These are phyloP conservation scores for Vigna hirtella DNA, from an alignment of 306 rosid species.

Conservation along the genomic window DNA sequence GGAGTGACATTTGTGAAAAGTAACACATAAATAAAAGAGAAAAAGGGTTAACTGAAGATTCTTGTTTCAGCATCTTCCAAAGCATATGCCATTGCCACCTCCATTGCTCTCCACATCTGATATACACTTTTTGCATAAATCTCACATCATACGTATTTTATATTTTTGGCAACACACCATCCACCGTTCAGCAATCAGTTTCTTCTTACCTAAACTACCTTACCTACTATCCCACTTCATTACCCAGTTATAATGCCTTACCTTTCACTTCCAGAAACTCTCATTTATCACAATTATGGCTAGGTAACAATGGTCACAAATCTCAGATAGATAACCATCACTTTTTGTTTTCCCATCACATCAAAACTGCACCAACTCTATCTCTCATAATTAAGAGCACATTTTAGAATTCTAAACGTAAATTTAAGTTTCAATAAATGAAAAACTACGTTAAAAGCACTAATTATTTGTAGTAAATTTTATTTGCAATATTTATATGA, in stretches of 20 bases:
- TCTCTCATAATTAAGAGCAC: no score
- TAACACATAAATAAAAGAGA: constrained; percentile 38
- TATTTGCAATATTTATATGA: no score
- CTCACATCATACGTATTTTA: constrained; percentile 1
- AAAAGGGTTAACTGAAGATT: constrained; percentile 46
- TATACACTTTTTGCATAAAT: constrained; percentile 40
- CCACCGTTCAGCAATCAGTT: background rate
- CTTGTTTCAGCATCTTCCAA: constrained; percentile 70
- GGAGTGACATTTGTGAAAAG: constrained; percentile 48
- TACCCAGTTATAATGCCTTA: background rate
- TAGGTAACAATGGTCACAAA: no score
- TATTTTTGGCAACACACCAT: constrained; percentile 9
- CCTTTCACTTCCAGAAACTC: background rate
- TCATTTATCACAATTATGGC: no score
- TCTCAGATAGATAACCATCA: no score
- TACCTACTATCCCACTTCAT: background rate
- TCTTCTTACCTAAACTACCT: background rate
- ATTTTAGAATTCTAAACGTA: no score
- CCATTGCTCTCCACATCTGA: constrained; percentile 58
- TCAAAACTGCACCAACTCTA: no score
- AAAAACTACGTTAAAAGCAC: no score
- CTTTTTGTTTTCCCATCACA: no score
- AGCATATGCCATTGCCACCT: constrained; percentile 72
- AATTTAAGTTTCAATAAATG: no score
- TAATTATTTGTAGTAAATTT: no score